phyloP scores from a whole-genome alignment of 129 eudicot genomes.

The Escallonia herrerae region DNA sequence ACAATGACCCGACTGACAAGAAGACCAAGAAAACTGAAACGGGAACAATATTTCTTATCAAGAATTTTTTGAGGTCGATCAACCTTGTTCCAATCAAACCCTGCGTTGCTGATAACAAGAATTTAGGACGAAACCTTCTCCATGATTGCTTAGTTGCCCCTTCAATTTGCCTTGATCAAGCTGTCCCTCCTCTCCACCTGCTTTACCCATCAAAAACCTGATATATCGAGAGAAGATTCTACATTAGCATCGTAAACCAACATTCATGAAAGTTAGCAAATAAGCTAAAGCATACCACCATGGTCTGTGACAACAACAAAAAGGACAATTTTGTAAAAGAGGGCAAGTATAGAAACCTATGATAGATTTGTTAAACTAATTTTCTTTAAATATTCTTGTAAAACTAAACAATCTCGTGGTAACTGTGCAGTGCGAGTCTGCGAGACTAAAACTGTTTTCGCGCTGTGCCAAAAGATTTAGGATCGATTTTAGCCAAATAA shows the following conservation, averaged over 20 bases:
- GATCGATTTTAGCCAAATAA: too few species aligned
- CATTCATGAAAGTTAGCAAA: too few species aligned
- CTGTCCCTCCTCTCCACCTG: conserved; percentile 7
- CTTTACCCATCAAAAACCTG: conserved; percentile 10
- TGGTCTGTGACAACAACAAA: too few species aligned
- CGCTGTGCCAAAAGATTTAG: too few species aligned
- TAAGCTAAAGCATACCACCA: too few species aligned
- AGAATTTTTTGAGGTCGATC: conserved; percentile 18
- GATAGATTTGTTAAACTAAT: too few species aligned
- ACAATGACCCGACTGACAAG: conserved; percentile 16
- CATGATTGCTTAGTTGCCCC: conserved; percentile 17
- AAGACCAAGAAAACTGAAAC: conserved; percentile 24
- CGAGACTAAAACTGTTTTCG: too few species aligned
- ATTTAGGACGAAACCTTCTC: conserved; percentile 30
- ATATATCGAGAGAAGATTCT: neutral
- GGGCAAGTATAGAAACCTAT: too few species aligned
- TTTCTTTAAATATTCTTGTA: too few species aligned
- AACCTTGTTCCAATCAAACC: conserved; percentile 14
- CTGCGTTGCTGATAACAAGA: conserved; percentile 22
- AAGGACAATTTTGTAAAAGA: too few species aligned
- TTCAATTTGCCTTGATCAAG: neutral
- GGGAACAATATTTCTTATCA: conserved; percentile 22
- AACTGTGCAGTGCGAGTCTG: too few species aligned
- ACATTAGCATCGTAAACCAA: neutral
- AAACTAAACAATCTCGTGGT: too few species aligned